phyloP scores from a whole-genome alignment of 1,139 yeast species.

The Pichia sp. region DNA sequence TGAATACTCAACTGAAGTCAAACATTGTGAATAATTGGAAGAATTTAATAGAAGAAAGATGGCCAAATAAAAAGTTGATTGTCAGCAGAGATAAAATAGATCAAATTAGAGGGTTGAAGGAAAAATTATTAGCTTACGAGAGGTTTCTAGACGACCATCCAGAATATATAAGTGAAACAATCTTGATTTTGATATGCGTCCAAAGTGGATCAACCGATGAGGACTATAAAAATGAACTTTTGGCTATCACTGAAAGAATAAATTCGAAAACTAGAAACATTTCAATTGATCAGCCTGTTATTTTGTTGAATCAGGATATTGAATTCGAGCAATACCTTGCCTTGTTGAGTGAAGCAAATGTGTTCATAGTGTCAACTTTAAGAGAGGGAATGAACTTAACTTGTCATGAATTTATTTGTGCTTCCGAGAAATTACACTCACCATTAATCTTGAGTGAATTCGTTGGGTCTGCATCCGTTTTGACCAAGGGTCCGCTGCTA shows the following conservation, averaged over 20 bases:
- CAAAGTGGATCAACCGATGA: slow-evolving; percentile 48
- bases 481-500: slow-evolving; percentile 67
- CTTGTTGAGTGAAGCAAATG: slow-evolving; percentile 76
- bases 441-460: slow-evolving; percentile 88
- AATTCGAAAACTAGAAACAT: slow-evolving; percentile 71
- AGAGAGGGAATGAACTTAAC: slow-evolving; percentile 97
- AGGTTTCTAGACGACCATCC: slow-evolving; percentile 69
- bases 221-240: slow-evolving; percentile 65
- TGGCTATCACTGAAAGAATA: slow-evolving; percentile 77
- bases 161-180: slow-evolving; percentile 60
- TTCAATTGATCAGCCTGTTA: slow-evolving; percentile 76
- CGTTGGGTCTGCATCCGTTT: slow-evolving; percentile 84
- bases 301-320: slow-evolving; percentile 80
- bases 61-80: slow-evolving; percentile 67
- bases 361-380: slow-evolving; percentile 82
- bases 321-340: slow-evolving; percentile 89
- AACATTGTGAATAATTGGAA: slow-evolving; percentile 69
- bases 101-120: slow-evolving; percentile 80
- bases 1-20: slow-evolving; percentile 43
- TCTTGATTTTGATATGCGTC: slow-evolving; percentile 77
- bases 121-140: slow-evolving; percentile 84
- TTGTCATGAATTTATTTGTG: slow-evolving; percentile 87
- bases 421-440: slow-evolving; percentile 66
- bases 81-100: slow-evolving; percentile 89
- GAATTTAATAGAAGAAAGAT: slow-evolving; percentile 64